Evolutionary conservation across 202 grass and related monocot species (phyloP).

Genomic region (Saccharum hybrid): DNA sequence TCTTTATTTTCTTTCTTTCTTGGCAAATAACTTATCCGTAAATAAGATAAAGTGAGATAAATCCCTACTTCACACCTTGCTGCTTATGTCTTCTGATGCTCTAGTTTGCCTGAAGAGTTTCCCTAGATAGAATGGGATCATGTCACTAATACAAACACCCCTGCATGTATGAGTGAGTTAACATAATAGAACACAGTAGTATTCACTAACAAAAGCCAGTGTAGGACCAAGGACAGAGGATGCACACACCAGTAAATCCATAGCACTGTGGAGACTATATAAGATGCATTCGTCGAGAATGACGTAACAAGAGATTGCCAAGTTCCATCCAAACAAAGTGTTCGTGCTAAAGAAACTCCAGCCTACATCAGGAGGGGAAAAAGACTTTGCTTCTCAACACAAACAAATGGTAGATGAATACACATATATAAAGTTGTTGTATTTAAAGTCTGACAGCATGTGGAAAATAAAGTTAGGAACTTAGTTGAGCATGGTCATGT

Average conservation of each 20-base stretch:
- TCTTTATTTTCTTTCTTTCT: not conserved
- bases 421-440: conserved; percentile 13
- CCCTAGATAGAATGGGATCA: conserved; percentile 84
- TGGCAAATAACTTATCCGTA: not conserved
- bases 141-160: conserved; percentile 92
- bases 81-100: conserved; percentile 74
- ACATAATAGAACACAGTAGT: not conserved
- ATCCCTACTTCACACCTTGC: conserved; percentile 58
- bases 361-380: conserved; percentile 55
- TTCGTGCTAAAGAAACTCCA: conserved; percentile 81
- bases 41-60: conserved; percentile 3
- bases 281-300: conserved; percentile 71
- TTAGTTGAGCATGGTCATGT: conserved; percentile 51
- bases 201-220: conserved; percentile 2
- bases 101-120: conserved; percentile 76
- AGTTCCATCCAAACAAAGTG: conserved; percentile 76
- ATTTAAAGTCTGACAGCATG: not conserved
- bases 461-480: conserved; percentile 29
- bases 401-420: conserved; percentile 19
- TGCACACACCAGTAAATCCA: conserved; percentile 90
- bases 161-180: conserved; percentile 46
- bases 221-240: conserved; percentile 20
- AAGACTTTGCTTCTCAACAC: conserved; percentile 9
- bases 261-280: conserved; percentile 77
- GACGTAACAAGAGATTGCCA: conserved; percentile 67